Percentiles rank a stretch among this genome's conserved stretches.
phyloP scores from a whole-genome alignment of 352 stramenopile genomes.

The Pythium diclinum region DNA sequence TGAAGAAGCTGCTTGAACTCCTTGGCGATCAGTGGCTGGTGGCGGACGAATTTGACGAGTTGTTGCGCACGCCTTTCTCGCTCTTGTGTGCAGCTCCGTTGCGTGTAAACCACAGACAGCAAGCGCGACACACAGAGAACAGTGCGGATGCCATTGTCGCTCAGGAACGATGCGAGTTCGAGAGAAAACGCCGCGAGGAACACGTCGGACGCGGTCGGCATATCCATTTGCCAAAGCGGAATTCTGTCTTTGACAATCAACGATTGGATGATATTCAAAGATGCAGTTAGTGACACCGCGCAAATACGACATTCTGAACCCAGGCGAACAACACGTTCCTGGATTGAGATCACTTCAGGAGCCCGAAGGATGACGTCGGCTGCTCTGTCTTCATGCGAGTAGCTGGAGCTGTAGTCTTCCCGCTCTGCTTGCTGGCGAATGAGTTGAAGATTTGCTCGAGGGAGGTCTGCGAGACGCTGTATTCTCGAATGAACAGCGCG shows the following conservation, averaged over 20 bases:
- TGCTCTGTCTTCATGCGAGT: too few relatives aligned
- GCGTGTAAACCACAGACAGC: neutral
- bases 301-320: neutral
- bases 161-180: conserved; percentile 13
- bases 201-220: neutral
- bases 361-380: neutral
- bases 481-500: conserved; percentile 51
- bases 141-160: neutral
- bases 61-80: neutral
- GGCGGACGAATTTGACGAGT: neutral
- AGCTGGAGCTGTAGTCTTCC: too few relatives aligned
- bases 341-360: neutral
- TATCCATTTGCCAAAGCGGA: neutral
- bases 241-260: neutral
- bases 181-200: conserved; percentile 9
- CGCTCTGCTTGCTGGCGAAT: conserved; percentile 56
- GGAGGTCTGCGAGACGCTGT: conserved; percentile 68
- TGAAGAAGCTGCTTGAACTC: neutral
- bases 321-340: neutral
- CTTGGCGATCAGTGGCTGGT: neutral
- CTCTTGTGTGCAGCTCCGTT: neutral
- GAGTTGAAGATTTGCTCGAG: conserved; percentile 83
- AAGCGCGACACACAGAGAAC: conserved; percentile 3
- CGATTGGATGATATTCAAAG: conserved; percentile 6
- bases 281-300: neutral